Base-by-base conservation (phyloP, 495 filamentous ascomycete genomes). In the Aspergillus sclerotioniger region DNA sequence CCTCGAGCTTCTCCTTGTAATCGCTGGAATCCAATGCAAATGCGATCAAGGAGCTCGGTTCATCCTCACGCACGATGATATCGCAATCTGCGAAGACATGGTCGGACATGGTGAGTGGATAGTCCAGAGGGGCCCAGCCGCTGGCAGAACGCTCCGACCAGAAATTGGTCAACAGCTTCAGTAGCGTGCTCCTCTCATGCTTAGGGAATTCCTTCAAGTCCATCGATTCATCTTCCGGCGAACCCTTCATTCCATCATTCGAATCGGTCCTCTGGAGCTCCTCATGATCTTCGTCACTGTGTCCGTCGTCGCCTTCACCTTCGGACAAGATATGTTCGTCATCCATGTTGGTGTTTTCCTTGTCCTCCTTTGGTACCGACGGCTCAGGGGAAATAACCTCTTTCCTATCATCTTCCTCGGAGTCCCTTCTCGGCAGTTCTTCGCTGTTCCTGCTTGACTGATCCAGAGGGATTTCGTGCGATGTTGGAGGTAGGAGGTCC, bases 21-120 rank as follows among this genome's bases (percentile, higher is more conserved):
- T 96, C 90, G 47, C 84, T 80, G 1, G 89, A 93, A 56, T 87
- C 88, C 45, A 99, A 76, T 3, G 92, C 91, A 71, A 98, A 93
- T 0, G 94, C 92, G 46, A 99, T 91, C 25, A 99, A 77, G 6
- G 94, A 98, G 71, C 92, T 96, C 3, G 94, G 95, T 71, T 99
- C 94, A 68, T 98, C 94, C 67, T 99, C 94, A 10, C 92, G 86
- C 54, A 99, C 90, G 54, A 99, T 94, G 53, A 99, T 89, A 72
- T 98, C 90, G n/a, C 91, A 95, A 73, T 99, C 95, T 28, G 90
- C 90, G 68, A 96, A 98, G 45, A 98, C 90, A 68, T 99, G 94
- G 70, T 98, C 95, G 43, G 84, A 87, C 13, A 88, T 81, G 63
- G 86, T 89, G 57, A 96, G 80, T 10, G 95, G 95, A 65, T 98